A percentile compares a stretch with the other conserved stretches of the same genome.
Evolutionary conservation across 2,329 filamentous ascomycete species (phyloP).

Genomic region (Ploettnerulaceae sp.): DNA sequence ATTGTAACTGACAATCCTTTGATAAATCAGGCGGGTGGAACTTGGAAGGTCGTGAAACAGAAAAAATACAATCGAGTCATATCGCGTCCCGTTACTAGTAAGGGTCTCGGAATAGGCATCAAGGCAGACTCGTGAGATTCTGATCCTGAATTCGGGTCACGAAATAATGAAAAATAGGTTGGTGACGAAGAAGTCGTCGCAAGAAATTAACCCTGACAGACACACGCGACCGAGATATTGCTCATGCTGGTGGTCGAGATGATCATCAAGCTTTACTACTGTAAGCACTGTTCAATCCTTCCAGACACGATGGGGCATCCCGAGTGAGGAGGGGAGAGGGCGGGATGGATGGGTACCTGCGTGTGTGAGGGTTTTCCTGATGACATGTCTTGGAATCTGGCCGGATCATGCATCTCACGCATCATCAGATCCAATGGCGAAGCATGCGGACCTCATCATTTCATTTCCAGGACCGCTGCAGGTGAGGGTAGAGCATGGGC

Average conservation of each 20-base stretch:
- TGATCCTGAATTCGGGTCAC: too few species aligned
- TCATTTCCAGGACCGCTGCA: too few species aligned
- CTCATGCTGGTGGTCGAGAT: not conserved
- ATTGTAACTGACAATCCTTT: conserved; percentile 4
- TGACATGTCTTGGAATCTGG: not conserved
- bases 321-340: too few species aligned
- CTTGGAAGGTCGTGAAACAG: conserved; percentile 2
- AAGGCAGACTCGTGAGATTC: conserved; percentile 5
- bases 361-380: too few species aligned
- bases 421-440: conserved; percentile 2
- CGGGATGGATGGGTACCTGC: conserved; percentile 11
- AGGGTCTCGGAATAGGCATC: conserved; percentile 1
- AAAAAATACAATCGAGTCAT: conserved; percentile 2
- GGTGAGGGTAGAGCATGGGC: too few species aligned
- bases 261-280: not conserved
- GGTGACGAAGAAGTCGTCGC: not conserved
- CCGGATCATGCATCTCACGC: not conserved
- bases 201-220: too few species aligned
- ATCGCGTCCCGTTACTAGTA: not conserved
- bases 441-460: conserved; percentile 5
- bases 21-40: not conserved
- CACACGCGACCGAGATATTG: not conserved
- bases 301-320: not conserved
- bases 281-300: conserved; percentile 2
- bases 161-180: too few species aligned